Evolutionary conservation across 2,329 filamentous ascomycete species (phyloP).

Genomic region (Xylariaceae sp.): DNA sequence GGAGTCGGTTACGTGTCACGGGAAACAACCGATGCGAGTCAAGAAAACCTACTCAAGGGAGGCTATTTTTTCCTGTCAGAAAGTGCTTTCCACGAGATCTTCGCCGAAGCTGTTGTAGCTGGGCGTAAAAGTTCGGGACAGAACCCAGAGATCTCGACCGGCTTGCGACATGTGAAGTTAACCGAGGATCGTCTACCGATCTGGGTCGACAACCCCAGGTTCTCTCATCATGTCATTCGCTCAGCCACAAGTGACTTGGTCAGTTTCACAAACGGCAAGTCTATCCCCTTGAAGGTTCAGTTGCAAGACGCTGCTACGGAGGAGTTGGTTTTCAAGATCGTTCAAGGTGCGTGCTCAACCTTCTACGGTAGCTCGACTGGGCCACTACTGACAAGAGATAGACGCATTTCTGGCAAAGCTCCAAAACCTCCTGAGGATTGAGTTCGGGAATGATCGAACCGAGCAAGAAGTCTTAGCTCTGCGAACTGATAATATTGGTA

Average conservation of each 20-base stretch:
- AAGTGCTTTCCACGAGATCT: constrained; percentile 5
- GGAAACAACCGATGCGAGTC: background rate
- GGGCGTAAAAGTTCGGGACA: background rate
- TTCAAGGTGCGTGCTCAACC: background rate
- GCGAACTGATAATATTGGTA: too few relatives aligned
- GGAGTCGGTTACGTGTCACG: constrained; percentile 3
- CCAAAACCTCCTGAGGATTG: background rate
- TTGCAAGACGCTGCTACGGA: background rate
- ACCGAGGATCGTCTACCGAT: background rate
- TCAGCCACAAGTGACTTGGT: background rate
- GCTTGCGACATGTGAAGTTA: background rate
- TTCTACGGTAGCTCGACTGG: background rate
- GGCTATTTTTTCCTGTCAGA: background rate
- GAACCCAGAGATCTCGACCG: background rate
- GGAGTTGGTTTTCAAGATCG: background rate
- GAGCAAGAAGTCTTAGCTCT: too few relatives aligned
- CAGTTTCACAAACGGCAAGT: background rate
- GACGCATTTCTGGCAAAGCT: background rate
- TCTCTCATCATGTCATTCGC: background rate
- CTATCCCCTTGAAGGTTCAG: background rate
- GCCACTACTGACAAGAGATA: background rate
- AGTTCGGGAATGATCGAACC: too few relatives aligned
- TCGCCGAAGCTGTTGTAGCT: background rate
- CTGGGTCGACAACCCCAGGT: background rate
- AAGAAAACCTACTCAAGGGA: background rate